A percentile compares a stretch with the other conserved stretches of the same genome.
Conservation (phyloP, 306 rosid species). For the Potentilla sterilis region DNA sequence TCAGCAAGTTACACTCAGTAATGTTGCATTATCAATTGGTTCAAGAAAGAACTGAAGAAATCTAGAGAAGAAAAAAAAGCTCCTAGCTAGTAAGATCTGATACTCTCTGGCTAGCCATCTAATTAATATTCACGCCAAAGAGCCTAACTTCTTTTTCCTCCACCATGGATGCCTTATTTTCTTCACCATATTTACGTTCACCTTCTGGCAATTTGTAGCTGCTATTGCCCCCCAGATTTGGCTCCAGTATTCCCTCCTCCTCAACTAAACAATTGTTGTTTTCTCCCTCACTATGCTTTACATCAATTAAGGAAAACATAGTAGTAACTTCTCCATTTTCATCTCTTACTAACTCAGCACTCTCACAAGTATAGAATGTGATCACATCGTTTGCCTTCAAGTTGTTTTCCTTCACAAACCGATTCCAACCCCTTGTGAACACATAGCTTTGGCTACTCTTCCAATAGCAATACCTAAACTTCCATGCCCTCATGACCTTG, state of each 20-base stretch:
- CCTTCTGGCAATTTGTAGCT: constrained; percentile 5
- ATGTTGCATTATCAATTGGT: not conserved
- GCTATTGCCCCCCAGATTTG: constrained; percentile 16
- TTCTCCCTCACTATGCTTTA: constrained; percentile 19
- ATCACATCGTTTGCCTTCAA: constrained; percentile 44
- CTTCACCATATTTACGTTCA: constrained; percentile 17
- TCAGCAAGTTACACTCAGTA: not conserved
- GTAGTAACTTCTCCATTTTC: constrained; percentile 18
- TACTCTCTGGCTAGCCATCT: not conserved
- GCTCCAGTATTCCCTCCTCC: constrained; percentile 14
- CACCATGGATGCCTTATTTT: not conserved
- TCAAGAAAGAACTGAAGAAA: not conserved
- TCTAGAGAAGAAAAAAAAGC: not conserved
- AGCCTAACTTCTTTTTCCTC: constrained; percentile 39
- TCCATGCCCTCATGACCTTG: constrained; percentile 41
- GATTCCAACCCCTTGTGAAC: constrained; percentile 59
- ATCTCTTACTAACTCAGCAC: constrained; percentile 14
- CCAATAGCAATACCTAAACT: constrained; percentile 53
- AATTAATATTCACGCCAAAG: constrained; percentile 43
- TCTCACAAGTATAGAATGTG: constrained; percentile 42
- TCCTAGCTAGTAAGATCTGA: not conserved
- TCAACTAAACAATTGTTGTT: constrained; percentile 18
- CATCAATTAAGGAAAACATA: constrained; percentile 42
- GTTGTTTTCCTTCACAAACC: constrained; percentile 48
- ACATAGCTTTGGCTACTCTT: constrained; percentile 50